Evolutionary conservation across 768 basidiomycete species (phyloP).

Genomic region (Pulveroboletus ravenelii): DNA sequence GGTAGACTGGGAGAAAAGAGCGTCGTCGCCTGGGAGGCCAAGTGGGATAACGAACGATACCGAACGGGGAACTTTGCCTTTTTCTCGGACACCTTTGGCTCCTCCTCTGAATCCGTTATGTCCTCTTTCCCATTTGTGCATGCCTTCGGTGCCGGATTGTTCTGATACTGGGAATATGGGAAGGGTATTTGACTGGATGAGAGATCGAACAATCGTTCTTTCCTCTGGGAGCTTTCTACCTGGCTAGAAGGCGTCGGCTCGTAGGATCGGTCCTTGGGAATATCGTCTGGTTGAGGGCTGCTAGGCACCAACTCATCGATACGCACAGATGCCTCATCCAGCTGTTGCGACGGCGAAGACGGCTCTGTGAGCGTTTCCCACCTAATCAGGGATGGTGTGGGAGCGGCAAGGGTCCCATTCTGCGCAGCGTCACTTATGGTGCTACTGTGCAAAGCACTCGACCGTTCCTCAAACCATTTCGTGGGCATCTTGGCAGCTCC

Average conservation of each 20-base stretch:
- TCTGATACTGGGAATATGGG: conserved; percentile 47
- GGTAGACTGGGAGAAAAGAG: conserved; percentile 35
- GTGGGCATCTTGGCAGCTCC: conserved; percentile 13
- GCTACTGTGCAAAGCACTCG: neutral
- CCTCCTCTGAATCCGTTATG: conserved; percentile 22
- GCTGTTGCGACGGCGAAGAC: conserved; percentile 24
- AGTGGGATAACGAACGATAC: conserved; percentile 51
- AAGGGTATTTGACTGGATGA: conserved; percentile 50
- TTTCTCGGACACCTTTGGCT: conserved; percentile 16
- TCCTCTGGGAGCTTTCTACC: conserved; percentile 1
- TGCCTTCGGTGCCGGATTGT: conserved; percentile 4
- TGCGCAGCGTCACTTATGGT: neutral
- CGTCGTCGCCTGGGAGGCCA: conserved; percentile 33
- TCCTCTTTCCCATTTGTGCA: conserved; percentile 33
- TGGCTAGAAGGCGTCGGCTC: neutral
- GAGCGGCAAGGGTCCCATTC: neutral
- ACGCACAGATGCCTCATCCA: conserved; percentile 23
- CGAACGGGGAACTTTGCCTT: conserved; percentile 6
- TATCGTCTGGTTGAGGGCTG: conserved; percentile 19
- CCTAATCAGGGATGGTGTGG: conserved; percentile 9
- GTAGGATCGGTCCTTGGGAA: neutral
- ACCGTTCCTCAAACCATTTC: conserved; percentile 2
- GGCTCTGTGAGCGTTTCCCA: conserved; percentile 32
- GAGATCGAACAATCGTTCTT: conserved; percentile 43
- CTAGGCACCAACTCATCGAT: conserved; percentile 35